Evolutionary conservation across 495 filamentous ascomycete genomes (phyloP), one percentile per base, ranked within the genome.

Genomic region (Xanthoparmelia taractica): DNA sequence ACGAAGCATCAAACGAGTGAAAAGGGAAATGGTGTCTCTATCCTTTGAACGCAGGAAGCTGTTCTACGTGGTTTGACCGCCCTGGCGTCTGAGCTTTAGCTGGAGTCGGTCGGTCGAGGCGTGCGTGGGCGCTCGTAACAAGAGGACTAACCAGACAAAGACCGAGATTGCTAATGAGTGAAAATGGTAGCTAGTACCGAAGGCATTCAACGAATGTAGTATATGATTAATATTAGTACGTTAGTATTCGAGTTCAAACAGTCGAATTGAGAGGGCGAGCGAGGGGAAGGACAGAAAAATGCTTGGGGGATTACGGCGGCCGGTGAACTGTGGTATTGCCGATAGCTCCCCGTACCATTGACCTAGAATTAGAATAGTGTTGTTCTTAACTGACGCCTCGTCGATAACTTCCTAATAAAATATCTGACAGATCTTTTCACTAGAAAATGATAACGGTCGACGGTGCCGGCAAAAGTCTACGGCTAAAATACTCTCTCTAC

Each of bases 121-220:
- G n/a, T n/a, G 62, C 59, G 59, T 38, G 60, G 63, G 52, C 50
- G 57, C 47, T 33, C 4, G 10, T 52, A 27, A 52, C 25, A 33
- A 27, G 5, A 31, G 8, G 13, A 31, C 31, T 4, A 52, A 31
- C 5, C 27, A 52, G 65, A 55, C 33, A 47, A 58, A 60, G 0
- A 61, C 20, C 50, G 58, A 62, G 10, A 43, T 58, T 65, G 50
- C 57, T 73, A 85, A 85, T 79, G 84, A 86, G 74, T 73, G 84
- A 72, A 85, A 83, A 75, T 68, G 80, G 82, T 75, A 85, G 73
- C 45, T 73, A 84, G 78, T 82, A 80, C 80, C 81, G 66, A 61
- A 52, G 5, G 57, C 25, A 29, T 41, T 58, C 52, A 63, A 60
- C 61, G 60, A 66, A 61, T 56, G 61, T 59, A 59, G 60, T 63